phyloP scores from a whole-genome alignment of 768 basidiomycete genomes.

The Naganishia kalamii region DNA sequence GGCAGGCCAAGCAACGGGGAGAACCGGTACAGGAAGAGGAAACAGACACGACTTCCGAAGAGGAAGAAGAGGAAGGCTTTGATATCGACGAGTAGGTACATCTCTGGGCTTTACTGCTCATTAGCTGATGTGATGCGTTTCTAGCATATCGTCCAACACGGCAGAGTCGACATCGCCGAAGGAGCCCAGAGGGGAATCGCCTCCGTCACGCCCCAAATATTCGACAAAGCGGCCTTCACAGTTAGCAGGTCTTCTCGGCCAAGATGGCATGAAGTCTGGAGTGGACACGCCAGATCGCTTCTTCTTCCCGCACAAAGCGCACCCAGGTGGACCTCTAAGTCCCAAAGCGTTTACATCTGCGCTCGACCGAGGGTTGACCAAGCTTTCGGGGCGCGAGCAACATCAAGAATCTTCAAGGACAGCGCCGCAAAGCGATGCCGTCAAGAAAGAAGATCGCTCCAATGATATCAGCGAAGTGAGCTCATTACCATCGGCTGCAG shows the following conservation, averaged over 20 bases:
- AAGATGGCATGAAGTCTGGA: slow-evolving; percentile 35
- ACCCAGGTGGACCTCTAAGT: slow-evolving; percentile 35
- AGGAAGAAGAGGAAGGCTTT: slow-evolving; percentile 69
- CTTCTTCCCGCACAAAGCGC: slow-evolving; percentile 29
- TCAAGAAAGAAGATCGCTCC: neutral
- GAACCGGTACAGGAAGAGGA: slow-evolving; percentile 18
- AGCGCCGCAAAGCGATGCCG: too few species aligned
- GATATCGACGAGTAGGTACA: slow-evolving; percentile 74
- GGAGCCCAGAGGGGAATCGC: neutral
- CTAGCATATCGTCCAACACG: slow-evolving; percentile 22
- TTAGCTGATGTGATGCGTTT: neutral
- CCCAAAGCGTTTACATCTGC: slow-evolving; percentile 1
- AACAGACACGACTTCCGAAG: slow-evolving; percentile 35
- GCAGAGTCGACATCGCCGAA: slow-evolving; percentile 26
- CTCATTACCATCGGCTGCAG: neutral
- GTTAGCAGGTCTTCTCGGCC: neutral
- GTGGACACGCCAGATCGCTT: slow-evolving; percentile 47
- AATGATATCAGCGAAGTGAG: slow-evolving; percentile 7
- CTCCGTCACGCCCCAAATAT: slow-evolving; percentile 2
- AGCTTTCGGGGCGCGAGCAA: neutral
- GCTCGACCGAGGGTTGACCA: slow-evolving; percentile 6
- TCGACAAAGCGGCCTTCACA: slow-evolving; percentile 19
- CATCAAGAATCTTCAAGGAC: too few species aligned
- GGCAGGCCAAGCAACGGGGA: slow-evolving; percentile 10
- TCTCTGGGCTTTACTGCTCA: neutral